Conservation (phyloP, 2,329 filamentous ascomycete genomes). For the Magnaporthales sp. region DNA sequence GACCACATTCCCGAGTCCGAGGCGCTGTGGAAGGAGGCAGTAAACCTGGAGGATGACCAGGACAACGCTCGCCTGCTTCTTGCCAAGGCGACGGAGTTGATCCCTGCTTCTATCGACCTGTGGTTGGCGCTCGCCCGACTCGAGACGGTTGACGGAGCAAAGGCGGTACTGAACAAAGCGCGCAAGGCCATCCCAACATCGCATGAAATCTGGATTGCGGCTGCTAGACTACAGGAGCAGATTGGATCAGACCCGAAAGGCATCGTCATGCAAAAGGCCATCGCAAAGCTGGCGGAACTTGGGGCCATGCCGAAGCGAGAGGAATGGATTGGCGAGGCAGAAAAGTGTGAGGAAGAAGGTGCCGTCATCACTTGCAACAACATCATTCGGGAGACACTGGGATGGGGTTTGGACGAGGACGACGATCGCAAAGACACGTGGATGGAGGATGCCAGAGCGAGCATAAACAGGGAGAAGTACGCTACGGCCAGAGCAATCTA, state of each 20-base stretch:
- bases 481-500: constrained; percentile 92
- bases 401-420: constrained; percentile 89
- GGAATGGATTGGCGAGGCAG: constrained; percentile 92
- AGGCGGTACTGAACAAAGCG: constrained; percentile 90
- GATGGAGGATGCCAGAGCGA: constrained; percentile 84
- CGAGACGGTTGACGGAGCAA: constrained; percentile 83
- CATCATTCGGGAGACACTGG: constrained; percentile 87
- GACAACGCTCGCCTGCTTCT: constrained; percentile 82
- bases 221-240: constrained; percentile 83
- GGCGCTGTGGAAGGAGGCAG: constrained; percentile 94
- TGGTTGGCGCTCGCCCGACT: constrained; percentile 91
- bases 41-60: constrained; percentile 87
- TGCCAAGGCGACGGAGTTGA: constrained; percentile 91
- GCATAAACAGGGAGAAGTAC: constrained; percentile 73
- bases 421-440: constrained; percentile 94
- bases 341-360: constrained; percentile 89
- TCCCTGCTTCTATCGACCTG: constrained; percentile 85
- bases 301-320: constrained; percentile 96
- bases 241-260: constrained; percentile 68
- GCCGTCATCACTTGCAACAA: constrained; percentile 78
- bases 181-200: constrained; percentile 90
- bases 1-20: constrained; percentile 93
- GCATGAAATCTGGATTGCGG: constrained; percentile 94
- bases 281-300: constrained; percentile 80
- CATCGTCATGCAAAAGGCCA: constrained; percentile 90